Conservation (phyloP, 768 basidiomycete genomes). For the Cystobasidiopsis lactophilus region DNA sequence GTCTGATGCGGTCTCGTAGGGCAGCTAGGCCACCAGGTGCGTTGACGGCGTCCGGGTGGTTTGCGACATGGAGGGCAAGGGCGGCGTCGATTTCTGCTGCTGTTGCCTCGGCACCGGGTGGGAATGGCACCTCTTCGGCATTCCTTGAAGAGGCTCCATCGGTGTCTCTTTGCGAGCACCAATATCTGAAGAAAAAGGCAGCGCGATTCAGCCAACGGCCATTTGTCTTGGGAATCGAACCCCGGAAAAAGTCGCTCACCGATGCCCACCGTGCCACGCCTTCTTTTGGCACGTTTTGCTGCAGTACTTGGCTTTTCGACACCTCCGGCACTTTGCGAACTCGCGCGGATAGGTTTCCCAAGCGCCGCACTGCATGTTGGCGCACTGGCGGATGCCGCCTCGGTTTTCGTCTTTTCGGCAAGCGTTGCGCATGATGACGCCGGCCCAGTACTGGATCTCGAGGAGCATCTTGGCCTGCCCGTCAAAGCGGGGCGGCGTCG, state of each 20-base stretch:
- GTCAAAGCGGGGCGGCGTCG: constrained; percentile 37
- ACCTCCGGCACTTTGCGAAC: constrained; percentile 89
- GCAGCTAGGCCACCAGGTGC: too few relatives aligned
- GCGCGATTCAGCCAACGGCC: too few relatives aligned
- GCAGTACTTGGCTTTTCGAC: constrained; percentile 95
- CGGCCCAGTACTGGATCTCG: constrained; percentile 97
- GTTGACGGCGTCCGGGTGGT: too few relatives aligned
- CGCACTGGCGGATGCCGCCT: constrained; percentile 90
- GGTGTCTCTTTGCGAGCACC: too few relatives aligned
- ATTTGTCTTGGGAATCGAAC: too few relatives aligned
- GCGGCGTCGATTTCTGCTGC: too few relatives aligned
- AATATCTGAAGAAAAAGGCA: too few relatives aligned
- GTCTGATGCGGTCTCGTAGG: too few relatives aligned
- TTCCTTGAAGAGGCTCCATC: too few relatives aligned
- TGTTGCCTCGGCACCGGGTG: too few relatives aligned
- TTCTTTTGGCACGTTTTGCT: constrained; percentile 91
- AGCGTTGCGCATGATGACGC: constrained; percentile 99
- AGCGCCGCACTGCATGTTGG: constrained; percentile 88
- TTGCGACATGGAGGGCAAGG: too few relatives aligned
- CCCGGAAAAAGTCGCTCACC: constrained; percentile 35
- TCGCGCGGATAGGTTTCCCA: constrained; percentile 86
- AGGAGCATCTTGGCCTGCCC: constrained; percentile 49
- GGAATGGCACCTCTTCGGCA: too few relatives aligned
- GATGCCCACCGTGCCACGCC: constrained; percentile 87
- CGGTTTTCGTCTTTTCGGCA: constrained; percentile 86